Evolutionary conservation across 2,329 filamentous ascomycete genomes (phyloP), one percentile per base, ranked within the genome.

Genomic region (Monosporascus sp.): DNA sequence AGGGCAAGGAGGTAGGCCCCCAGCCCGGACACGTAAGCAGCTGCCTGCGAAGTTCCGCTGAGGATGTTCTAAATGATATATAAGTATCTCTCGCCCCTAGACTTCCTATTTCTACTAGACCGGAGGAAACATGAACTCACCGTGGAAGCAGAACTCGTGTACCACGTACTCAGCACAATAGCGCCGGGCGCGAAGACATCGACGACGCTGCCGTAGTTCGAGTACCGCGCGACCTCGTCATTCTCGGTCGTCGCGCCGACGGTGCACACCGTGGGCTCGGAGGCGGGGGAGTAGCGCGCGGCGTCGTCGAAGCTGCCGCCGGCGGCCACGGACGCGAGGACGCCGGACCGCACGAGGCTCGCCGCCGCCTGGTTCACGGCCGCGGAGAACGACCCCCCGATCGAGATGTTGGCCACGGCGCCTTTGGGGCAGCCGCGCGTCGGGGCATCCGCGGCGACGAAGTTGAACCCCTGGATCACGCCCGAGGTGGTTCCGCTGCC

Each of bases 31-130:
- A 87, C 73, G 62, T 85, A 82, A 1, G 83, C 83, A 11, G 74
- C 69, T 1, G 83, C 80, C 82, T 85, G 85, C 27, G 77, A 82
- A 6, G 84, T 87, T 46, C 83, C 84, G 11, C 73, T 77, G 60
- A 83, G 72, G 24, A 62, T 72, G 43, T 69, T 67, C 9, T 64
- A 74, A n/a, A n/a, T n/a, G n/a, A n/a, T n/a, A n/a, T n/a, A n/a
- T n/a, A n/a, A n/a, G n/a, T n/a, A n/a, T n/a, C n/a, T n/a, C n/a
- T n/a, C n/a, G n/a, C n/a, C n/a, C n/a, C n/a, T n/a, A n/a, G n/a
- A n/a, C n/a, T n/a, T n/a, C n/a, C n/a, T n/a, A n/a, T n/a, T n/a
- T n/a, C n/a, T n/a, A n/a, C n/a, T n/a, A n/a, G n/a, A n/a, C n/a
- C n/a, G n/a, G n/a, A n/a, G n/a, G n/a, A n/a, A n/a, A n/a, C n/a